Conservation (phyloP, 2,329 filamentous ascomycete species). For the Alternaria ventricosa region DNA sequence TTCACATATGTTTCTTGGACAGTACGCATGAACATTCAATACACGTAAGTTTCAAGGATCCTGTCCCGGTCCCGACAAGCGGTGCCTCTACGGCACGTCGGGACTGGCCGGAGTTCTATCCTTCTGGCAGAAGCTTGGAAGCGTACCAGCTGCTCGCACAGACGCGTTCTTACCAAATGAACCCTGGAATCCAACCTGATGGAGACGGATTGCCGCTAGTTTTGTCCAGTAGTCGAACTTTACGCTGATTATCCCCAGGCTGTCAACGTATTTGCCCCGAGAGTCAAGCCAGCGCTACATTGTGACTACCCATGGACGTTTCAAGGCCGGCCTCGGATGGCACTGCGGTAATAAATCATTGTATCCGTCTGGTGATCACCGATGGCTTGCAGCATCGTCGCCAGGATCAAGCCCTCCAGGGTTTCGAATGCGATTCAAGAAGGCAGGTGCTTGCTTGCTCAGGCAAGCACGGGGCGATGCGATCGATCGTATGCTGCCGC, state of each 20-base stretch:
- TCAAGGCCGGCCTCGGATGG: not conserved
- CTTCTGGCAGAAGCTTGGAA: slow-evolving; percentile 13
- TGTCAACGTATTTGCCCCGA: slow-evolving; percentile 2
- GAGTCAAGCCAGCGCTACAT: not conserved
- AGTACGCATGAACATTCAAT: not conserved
- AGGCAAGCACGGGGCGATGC: not conserved
- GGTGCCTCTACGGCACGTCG: slow-evolving; percentile 18
- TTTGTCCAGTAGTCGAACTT: slow-evolving; percentile 5
- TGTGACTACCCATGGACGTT: not conserved
- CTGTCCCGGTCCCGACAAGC: slow-evolving; percentile 12
- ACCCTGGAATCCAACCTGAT: slow-evolving; percentile 14
- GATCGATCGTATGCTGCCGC: not conserved
- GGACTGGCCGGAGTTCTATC: slow-evolving; percentile 16
- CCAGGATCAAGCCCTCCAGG: slow-evolving; percentile 3
- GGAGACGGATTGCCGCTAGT: slow-evolving; percentile 8
- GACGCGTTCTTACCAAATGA: not conserved
- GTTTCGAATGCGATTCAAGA: slow-evolving; percentile 13
- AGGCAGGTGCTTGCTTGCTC: slow-evolving; percentile 9
- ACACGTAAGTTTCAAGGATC: not conserved
- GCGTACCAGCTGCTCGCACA: slow-evolving; percentile 7
- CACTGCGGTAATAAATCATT: slow-evolving; percentile 9
- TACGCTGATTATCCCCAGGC: slow-evolving; percentile 17
- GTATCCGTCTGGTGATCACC: slow-evolving; percentile 9
- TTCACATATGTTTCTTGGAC: not conserved
- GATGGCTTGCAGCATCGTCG: slow-evolving; percentile 21